Evolutionary conservation across 805 yeast species (phyloP).

Genomic region (Pichia cephalocereana): DNA sequence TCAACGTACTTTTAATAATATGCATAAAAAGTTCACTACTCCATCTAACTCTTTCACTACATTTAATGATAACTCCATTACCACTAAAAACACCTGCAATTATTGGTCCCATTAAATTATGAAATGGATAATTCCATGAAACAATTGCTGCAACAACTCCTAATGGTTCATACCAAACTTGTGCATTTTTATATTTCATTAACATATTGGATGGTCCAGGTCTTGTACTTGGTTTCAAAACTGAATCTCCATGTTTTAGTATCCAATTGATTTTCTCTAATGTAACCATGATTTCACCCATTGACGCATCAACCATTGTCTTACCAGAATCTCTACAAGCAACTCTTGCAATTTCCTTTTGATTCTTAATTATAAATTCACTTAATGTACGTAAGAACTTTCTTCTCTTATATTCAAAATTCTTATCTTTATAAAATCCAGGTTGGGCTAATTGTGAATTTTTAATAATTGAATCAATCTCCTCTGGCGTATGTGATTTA

Average conservation of each 20-base stretch:
- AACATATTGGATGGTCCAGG: slow-evolving; percentile 83
- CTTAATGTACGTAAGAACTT: slow-evolving; percentile 62
- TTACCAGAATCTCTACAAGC: slow-evolving; percentile 97
- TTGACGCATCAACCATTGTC: slow-evolving; percentile 89
- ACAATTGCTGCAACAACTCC: slow-evolving; percentile 85
- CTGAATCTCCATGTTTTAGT: slow-evolving; percentile 67
- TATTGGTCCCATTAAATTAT: slow-evolving; percentile 86
- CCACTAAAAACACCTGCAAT: slow-evolving; percentile 87
- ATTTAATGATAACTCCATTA: slow-evolving; percentile 82
- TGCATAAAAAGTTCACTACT: slow-evolving; percentile 72
- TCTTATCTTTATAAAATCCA: slow-evolving; percentile 41
- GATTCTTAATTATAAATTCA: slow-evolving; percentile 68
- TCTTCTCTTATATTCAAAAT: slow-evolving; percentile 48
- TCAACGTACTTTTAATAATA: slow-evolving; percentile 63
- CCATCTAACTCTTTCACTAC: slow-evolving; percentile 96
- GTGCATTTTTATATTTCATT: slow-evolving; percentile 86
- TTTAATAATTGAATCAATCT: slow-evolving; percentile 60
- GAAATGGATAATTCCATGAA: slow-evolving; percentile 97
- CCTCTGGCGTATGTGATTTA: slow-evolving; percentile 51
- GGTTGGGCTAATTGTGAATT: slow-evolving; percentile 46
- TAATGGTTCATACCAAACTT: slow-evolving; percentile 87
- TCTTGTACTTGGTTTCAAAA: slow-evolving; percentile 61
- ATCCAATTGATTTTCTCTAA: slow-evolving; percentile 91
- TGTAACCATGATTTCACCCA: slow-evolving; percentile 95
- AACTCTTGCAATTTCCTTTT: slow-evolving; percentile 77